Conservation (phyloP, 2,329 filamentous ascomycete genomes). For the Colletotrichum sp. region DNA sequence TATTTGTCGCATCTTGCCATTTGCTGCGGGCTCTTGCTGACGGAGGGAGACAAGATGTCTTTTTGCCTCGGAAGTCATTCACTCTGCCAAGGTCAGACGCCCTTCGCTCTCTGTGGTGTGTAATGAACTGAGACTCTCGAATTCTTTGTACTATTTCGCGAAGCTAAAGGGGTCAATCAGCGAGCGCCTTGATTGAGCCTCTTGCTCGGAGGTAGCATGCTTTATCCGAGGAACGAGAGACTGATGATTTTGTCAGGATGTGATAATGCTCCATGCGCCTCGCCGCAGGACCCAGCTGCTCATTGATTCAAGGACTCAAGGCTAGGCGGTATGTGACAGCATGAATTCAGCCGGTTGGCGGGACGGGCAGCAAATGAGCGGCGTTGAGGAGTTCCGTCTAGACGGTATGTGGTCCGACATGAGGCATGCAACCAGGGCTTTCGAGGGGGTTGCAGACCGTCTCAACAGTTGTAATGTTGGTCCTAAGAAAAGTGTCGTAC, state of each 20-base stretch:
- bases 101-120: not conserved
- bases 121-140: not conserved
- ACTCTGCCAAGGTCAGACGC: not conserved
- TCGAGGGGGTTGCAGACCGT: not conserved
- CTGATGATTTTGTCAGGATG: not conserved
- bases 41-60: not conserved
- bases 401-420: not conserved
- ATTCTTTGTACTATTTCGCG: not conserved
- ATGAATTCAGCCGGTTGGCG: not conserved
- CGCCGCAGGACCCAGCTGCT: not conserved
- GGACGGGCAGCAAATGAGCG: not conserved
- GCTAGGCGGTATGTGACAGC: not conserved
- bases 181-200: not conserved
- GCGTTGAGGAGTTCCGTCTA: not conserved
- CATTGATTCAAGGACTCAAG: not conserved
- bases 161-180: not conserved
- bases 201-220: not conserved
- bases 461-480: not conserved
- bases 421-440: not conserved
- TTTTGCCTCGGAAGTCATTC: not conserved
- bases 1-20: not conserved
- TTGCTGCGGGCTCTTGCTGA: not conserved
- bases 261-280: not conserved
- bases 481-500: not conserved
- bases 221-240: not conserved